These are phyloP conservation scores for Ascochyta fabae DNA, from an alignment of 2,329 filamentous ascomycete genomes.

Conservation along the genomic window DNA sequence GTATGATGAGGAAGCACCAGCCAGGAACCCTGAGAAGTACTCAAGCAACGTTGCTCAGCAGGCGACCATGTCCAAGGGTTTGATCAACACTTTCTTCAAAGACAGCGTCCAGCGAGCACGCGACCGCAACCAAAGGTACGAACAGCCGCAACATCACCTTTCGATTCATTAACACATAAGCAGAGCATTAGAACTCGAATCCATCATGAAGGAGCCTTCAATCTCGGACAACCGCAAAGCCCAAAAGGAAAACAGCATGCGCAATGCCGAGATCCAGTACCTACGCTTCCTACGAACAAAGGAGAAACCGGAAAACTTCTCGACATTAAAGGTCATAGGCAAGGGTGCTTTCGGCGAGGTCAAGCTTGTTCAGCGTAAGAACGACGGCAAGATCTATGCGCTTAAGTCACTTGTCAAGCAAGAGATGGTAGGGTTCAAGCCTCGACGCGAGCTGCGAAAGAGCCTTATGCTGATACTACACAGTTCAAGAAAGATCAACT, in stretches of 20 bases:
- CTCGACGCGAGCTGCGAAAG: neutral
- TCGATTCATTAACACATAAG: slow-evolving; percentile 29
- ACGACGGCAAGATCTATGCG: slow-evolving; percentile 95
- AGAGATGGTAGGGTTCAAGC: slow-evolving; percentile 71
- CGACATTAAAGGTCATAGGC: slow-evolving; percentile 95
- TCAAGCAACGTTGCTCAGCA: slow-evolving; percentile 84
- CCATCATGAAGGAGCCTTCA: slow-evolving; percentile 78
- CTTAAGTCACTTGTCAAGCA: slow-evolving; percentile 98
- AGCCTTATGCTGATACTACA: slow-evolving; percentile 24
- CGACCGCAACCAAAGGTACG: slow-evolving; percentile 92
- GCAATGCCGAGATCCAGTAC: slow-evolving; percentile 89
- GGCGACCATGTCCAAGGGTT: slow-evolving; percentile 68
- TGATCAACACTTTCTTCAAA: slow-evolving; percentile 87
- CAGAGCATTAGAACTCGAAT: slow-evolving; percentile 91
- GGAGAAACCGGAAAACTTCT: slow-evolving; percentile 93
- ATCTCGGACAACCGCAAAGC: slow-evolving; percentile 79
- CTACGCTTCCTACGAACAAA: slow-evolving; percentile 92
- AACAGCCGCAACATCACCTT: neutral
- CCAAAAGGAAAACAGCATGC: slow-evolving; percentile 82
- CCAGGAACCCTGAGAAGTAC: slow-evolving; percentile 82
- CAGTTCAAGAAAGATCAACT: slow-evolving; percentile 96
- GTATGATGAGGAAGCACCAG: slow-evolving; percentile 73
- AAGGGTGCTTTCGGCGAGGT: slow-evolving; percentile 99
- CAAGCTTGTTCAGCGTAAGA: slow-evolving; percentile 94
- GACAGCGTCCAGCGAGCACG: slow-evolving; percentile 96